A percentile compares a stretch with the other conserved stretches of the same genome.
These are phyloP conservation scores for Zostera marina DNA, from an alignment of 116 monocot genomes.

Conservation along the genomic window DNA sequence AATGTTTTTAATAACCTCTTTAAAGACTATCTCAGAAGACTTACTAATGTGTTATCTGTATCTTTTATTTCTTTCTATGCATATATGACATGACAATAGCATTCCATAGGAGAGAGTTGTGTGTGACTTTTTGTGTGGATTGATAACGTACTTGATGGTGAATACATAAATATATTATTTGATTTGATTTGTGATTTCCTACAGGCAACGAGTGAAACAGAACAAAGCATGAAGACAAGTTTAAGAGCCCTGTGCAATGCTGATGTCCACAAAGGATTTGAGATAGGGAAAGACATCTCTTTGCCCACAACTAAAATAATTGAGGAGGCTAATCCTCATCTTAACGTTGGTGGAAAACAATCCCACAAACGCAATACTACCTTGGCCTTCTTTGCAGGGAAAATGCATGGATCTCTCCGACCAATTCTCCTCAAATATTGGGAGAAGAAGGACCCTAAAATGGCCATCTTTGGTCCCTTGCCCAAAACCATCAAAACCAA, in stretches of 20 bases:
- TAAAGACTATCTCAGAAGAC: no score
- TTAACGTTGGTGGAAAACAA: constrained; percentile 6
- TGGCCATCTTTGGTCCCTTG: constrained; percentile 7
- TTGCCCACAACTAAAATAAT: constrained; percentile 10
- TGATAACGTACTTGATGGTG: no score
- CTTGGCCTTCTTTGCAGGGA: constrained; percentile 15
- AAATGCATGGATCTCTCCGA: constrained; percentile 15
- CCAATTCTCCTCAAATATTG: constrained; percentile 9
- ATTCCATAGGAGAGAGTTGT: not conserved
- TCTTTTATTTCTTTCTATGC: not conserved
- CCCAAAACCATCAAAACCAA: constrained; percentile 1
- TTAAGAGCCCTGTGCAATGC: constrained; percentile 19
- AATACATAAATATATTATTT: not conserved
- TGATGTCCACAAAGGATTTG: constrained; percentile 5
- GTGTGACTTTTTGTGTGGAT: not conserved
- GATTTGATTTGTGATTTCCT: not conserved
- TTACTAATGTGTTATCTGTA: no score
- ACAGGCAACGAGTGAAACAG: constrained; percentile 11
- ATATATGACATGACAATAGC: not conserved
- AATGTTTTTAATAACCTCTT: no score
- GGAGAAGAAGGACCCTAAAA: constrained; percentile 11
- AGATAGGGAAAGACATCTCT: constrained; percentile 13
- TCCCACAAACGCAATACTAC: constrained; percentile 2
- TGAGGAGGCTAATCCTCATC: not conserved
- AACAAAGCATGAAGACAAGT: not conserved